Percentiles rank a stretch among this genome's conserved stretches.
These are phyloP conservation scores for Penicillium sp. DNA, from an alignment of 2,329 filamentous ascomycete species.

Conservation along the genomic window DNA sequence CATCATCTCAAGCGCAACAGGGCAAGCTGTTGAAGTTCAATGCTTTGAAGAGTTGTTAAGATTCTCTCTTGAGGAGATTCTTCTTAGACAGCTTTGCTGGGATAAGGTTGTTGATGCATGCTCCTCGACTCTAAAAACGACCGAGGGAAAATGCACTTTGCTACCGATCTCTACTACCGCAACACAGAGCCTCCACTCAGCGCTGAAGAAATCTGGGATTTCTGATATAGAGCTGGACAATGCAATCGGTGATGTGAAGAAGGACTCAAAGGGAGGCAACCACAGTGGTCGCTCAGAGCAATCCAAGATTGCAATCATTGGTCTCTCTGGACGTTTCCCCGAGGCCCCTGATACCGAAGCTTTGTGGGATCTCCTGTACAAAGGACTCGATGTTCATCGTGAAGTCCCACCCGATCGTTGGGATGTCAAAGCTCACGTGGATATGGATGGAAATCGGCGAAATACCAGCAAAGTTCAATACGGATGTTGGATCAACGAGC, in stretches of 20 bases:
- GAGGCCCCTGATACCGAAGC: constrained; percentile 69
- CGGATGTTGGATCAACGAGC: constrained; percentile 74
- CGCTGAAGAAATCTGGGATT: constrained; percentile 32
- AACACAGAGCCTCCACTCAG: constrained; percentile 32
- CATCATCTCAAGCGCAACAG: constrained; percentile 41
- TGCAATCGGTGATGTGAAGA: constrained; percentile 26
- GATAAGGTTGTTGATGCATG: constrained; percentile 41
- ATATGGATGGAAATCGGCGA: constrained; percentile 68
- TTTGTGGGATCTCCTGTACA: constrained; percentile 72
- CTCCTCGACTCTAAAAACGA: constrained; percentile 21
- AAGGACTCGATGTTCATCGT: constrained; percentile 70
- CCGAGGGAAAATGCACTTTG: constrained; percentile 22
- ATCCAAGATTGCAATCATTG: constrained; percentile 80
- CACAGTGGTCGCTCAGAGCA: constrained; percentile 33
- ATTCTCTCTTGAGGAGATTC: constrained; percentile 38
- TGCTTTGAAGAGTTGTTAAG: constrained; percentile 34
- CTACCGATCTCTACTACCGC: constrained; percentile 34
- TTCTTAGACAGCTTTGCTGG: constrained; percentile 42
- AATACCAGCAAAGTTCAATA: constrained; percentile 77
- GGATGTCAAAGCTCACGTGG: constrained; percentile 68
- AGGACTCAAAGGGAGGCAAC: constrained; percentile 22
- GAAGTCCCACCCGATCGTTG: constrained; percentile 67
- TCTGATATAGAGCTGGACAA: constrained; percentile 28
- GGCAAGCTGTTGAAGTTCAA: constrained; percentile 29
- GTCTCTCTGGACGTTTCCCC: constrained; percentile 76